Evolutionary conservation across 169 alveolate species (phyloP).

Genomic region (Cryptosporidium muris): DNA sequence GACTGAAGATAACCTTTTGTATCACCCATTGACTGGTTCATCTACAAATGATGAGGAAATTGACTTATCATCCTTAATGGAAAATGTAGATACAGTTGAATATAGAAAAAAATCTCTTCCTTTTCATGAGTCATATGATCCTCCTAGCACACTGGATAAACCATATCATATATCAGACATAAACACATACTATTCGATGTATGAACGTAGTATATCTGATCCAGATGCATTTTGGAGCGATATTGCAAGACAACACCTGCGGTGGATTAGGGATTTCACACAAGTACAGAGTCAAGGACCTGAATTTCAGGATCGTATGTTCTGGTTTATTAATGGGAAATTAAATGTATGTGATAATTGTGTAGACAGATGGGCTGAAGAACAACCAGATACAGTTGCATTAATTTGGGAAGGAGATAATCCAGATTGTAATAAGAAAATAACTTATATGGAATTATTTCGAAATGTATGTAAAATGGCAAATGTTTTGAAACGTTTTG

Average conservation of each 20-base stretch:
- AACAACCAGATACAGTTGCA: constrained; percentile 84
- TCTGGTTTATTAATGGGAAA: constrained; percentile 90
- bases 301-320: constrained; percentile 40
- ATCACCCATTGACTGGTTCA: neutral
- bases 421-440: constrained; percentile 77
- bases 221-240: constrained; percentile 63
- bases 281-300: constrained; percentile 31
- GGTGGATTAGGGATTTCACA: constrained; percentile 65
- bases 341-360: constrained; percentile 90
- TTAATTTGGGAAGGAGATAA: constrained; percentile 89
- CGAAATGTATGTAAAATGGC: constrained; percentile 88
- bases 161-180: constrained; percentile 22
- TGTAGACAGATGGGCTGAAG: constrained; percentile 92
- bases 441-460: constrained; percentile 83
- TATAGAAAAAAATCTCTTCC: constrained; percentile 32
- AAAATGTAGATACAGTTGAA: constrained; percentile 59
- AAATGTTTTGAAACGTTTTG: constrained; percentile 87
- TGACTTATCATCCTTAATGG: constrained; percentile 48
- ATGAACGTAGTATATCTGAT: constrained; percentile 30
- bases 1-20: neutral
- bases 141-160: constrained; percentile 12
- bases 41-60: constrained; percentile 8
- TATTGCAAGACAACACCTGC: constrained; percentile 49
- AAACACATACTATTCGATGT: constrained; percentile 3
- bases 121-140: constrained; percentile 31